These are phyloP conservation scores for Actinomortierella wolfii DNA, from an alignment of 371 early-diverging fungal genomes.

Conservation along the genomic window DNA sequence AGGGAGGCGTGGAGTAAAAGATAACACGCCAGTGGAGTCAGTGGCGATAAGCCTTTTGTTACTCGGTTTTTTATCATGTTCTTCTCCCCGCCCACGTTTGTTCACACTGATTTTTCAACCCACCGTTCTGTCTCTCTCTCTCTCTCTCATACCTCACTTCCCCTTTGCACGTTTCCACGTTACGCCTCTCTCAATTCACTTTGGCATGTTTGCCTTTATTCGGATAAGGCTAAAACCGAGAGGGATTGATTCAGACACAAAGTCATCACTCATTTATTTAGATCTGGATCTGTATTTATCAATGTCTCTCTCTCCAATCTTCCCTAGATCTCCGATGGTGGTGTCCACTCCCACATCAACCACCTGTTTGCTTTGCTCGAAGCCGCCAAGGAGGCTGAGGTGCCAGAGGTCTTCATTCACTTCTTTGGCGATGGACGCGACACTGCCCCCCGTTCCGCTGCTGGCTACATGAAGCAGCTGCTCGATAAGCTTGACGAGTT, in stretches of 20 bases:
- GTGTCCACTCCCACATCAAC: slow-evolving; percentile 98
- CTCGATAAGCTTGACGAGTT: slow-evolving; percentile 65
- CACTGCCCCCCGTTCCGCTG: slow-evolving; percentile 90
- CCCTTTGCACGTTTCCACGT: too few species aligned
- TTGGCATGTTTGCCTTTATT: too few species aligned
- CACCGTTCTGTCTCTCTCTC: too few species aligned
- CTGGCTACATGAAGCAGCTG: slow-evolving; percentile 74
- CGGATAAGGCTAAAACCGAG: too few species aligned
- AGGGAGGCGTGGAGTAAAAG: not conserved
- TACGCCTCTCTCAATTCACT: too few species aligned
- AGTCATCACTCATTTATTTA: slow-evolving; percentile 6
- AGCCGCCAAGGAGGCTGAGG: slow-evolving; percentile 82
- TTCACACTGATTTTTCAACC: too few species aligned
- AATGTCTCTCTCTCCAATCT: not conserved
- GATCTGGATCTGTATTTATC: not conserved
- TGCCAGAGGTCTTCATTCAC: slow-evolving; percentile 94
- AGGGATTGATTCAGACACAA: not conserved
- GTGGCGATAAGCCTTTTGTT: not conserved
- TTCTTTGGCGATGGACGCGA: slow-evolving; percentile 99
- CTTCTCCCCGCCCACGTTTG: not conserved
- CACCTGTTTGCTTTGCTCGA: slow-evolving; percentile 88
- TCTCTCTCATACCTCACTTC: too few species aligned
- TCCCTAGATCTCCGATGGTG: slow-evolving; percentile 94
- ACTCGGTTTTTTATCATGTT: slow-evolving; percentile 6
- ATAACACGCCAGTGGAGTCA: not conserved